Evolutionary conservation across 192 early-diverging fungal genomes (phyloP), one percentile per base, ranked within the genome.

Genomic region (Coemansia asiatica): DNA sequence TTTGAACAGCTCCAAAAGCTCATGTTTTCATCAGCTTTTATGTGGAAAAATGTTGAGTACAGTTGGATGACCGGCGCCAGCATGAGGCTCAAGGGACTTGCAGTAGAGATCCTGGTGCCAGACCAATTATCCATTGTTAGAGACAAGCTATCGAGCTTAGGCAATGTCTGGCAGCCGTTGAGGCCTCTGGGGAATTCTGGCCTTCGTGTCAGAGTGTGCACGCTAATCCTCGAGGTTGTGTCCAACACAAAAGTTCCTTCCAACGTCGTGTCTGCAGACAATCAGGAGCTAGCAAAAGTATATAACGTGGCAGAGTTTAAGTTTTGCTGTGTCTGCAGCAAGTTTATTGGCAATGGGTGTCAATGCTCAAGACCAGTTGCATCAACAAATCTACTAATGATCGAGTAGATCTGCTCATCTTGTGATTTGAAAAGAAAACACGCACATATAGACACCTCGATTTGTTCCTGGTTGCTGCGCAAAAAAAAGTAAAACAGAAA

Each of bases 1-100:
- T 56, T 56, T 21, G 54, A 56, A 27, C 54, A 56, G 54, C 27
- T 29, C 26, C 26, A 56, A 31, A 15, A 21, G 22, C 25, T 56
- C 28, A 29, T 56, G 28, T 56, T 29, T 31, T 10, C 54, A 21
- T 29, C 54, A 2, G 27, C 54, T 5, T 56, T 29, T 56, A 18
- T 19, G 18, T 56, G 54, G 54, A 56, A 56, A 56, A 29, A 21
- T 27, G 28, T 21, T 2, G 4, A 12, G 2, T 56, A 56, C 19
- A 29, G 54, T 27, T 56, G 54, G 54, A 26, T 9, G 9, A 54
- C 23, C 51, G 26, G 22, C 13, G 51, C 51, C 9, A 23, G 51
- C 12, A 23, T 23, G 13, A 25, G 23, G 22, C 51, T 54, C 9
- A 54, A 54, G 51, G 51, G 51, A 0, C 26, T 54, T 22, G 26